Conservation (phyloP, 495 filamentous ascomycete genomes). For the Aspergillus funiculosus region DNA sequence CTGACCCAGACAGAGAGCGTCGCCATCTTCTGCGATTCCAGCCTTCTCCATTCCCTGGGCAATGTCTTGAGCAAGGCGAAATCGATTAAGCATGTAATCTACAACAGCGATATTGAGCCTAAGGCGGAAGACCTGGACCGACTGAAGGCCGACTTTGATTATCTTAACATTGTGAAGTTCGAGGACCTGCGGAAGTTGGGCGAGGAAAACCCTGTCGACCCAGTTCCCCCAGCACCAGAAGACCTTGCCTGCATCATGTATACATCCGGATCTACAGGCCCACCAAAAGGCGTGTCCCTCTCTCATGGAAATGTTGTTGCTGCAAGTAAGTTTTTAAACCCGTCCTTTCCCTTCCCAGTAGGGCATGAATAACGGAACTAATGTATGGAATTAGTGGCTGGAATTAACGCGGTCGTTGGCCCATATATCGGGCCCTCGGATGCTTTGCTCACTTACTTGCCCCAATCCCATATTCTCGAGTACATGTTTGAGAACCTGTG, state of each 20-base stretch:
- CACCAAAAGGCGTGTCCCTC: constrained; percentile 90
- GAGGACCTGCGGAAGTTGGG: constrained; percentile 80
- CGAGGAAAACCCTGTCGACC: constrained; percentile 74
- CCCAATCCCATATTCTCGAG: constrained; percentile 92
- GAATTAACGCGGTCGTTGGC: constrained; percentile 80
- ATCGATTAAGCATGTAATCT: constrained; percentile 77
- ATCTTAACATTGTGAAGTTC: constrained; percentile 73
- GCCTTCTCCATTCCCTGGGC: constrained; percentile 71
- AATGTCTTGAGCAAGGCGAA: constrained; percentile 76
- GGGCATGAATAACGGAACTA: constrained; percentile 2
- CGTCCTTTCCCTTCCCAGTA: background rate
- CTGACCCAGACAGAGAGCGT: constrained; percentile 80
- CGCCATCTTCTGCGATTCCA: constrained; percentile 85
- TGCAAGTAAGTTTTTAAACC: constrained; percentile 55
- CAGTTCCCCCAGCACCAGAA: constrained; percentile 71
- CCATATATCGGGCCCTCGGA: constrained; percentile 82
- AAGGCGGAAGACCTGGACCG: constrained; percentile 76
- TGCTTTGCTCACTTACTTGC: constrained; percentile 83
- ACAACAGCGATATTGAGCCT: constrained; percentile 72
- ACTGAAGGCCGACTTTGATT: constrained; percentile 62
- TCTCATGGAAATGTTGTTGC: constrained; percentile 87
- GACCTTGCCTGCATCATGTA: constrained; percentile 99
- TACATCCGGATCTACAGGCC: constrained; percentile 95
- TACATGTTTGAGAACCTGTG: constrained; percentile 94
- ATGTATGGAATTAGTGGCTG: constrained; percentile 58